A percentile compares a stretch with the other conserved stretches of the same genome.
These are phyloP conservation scores for Elongisporangium undulatum DNA, from an alignment of 352 stramenopile species.

Conservation along the genomic window DNA sequence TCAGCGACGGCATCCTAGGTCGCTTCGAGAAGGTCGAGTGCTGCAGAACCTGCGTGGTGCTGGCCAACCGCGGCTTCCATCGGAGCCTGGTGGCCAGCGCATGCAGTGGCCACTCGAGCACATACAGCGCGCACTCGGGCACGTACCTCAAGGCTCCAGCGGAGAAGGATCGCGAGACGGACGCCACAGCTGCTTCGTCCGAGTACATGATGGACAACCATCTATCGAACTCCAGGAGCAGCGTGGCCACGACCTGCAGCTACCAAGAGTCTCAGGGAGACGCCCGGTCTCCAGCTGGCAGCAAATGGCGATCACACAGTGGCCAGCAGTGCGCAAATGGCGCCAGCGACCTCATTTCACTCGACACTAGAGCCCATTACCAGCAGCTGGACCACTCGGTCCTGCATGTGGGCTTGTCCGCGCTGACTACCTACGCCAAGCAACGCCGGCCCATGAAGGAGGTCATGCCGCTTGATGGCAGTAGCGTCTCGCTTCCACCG, in stretches of 20 bases:
- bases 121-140: no score
- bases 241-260: not conserved
- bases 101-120: not conserved
- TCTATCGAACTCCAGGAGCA: not conserved
- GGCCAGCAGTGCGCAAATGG: not conserved
- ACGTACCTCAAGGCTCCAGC: no score
- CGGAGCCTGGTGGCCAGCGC: not conserved
- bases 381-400: no score
- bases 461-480: no score
- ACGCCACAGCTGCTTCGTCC: no score
- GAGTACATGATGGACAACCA: not conserved
- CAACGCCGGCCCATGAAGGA: no score
- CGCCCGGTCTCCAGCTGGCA: not conserved
- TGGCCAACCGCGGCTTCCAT: slow-evolving; percentile 9
- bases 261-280: not conserved
- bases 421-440: no score
- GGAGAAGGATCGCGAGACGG: no score
- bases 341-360: not conserved
- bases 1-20: slow-evolving; percentile 18
- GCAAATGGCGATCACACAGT: not conserved
- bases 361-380: not conserved
- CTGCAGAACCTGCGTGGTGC: slow-evolving; percentile 33
- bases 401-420: no score
- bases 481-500: not conserved
- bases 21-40: slow-evolving; percentile 20